These are phyloP conservation scores for Sonneratia alba DNA, from an alignment of 345 rosid species.

Conservation along the genomic window DNA sequence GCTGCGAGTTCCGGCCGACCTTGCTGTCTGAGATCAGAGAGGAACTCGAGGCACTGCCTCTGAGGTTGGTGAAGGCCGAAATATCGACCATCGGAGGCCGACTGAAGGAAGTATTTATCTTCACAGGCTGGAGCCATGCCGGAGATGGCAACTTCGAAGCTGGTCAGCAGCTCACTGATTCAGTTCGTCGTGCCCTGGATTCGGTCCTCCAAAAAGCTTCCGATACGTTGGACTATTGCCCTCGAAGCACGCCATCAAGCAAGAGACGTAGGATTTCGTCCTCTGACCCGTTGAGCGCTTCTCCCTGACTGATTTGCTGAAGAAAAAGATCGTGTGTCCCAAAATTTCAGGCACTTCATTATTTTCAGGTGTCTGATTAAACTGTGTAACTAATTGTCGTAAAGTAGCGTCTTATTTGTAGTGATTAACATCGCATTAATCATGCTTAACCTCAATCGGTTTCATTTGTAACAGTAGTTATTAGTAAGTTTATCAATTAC, in stretches of 20 bases:
- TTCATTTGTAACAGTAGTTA: too few relatives aligned
- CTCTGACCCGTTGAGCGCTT: conserved; percentile 20
- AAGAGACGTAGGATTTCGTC: conserved; percentile 39
- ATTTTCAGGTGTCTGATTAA: too few relatives aligned
- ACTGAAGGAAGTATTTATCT: conserved; percentile 33
- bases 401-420: too few relatives aligned
- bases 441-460: too few relatives aligned
- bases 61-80: conserved; percentile 36
- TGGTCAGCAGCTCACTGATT: conserved; percentile 21
- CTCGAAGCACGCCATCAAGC: conserved; percentile 24
- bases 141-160: neutral
- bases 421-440: too few relatives aligned
- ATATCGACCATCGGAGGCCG: conserved; percentile 46
- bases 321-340: too few relatives aligned
- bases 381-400: too few relatives aligned
- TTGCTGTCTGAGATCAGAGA: conserved; percentile 37
- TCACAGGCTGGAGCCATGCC: conserved; percentile 15
- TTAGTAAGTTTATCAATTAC: too few relatives aligned
- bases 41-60: conserved; percentile 36
- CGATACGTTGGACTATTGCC: conserved; percentile 29
- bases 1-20: conserved; percentile 41
- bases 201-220: conserved; percentile 40
- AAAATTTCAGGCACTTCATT: too few relatives aligned
- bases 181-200: conserved; percentile 7
- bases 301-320: conserved; percentile 14